phyloP scores from a whole-genome alignment of 306 rosid genomes.

The Castanopsis chinensis region DNA sequence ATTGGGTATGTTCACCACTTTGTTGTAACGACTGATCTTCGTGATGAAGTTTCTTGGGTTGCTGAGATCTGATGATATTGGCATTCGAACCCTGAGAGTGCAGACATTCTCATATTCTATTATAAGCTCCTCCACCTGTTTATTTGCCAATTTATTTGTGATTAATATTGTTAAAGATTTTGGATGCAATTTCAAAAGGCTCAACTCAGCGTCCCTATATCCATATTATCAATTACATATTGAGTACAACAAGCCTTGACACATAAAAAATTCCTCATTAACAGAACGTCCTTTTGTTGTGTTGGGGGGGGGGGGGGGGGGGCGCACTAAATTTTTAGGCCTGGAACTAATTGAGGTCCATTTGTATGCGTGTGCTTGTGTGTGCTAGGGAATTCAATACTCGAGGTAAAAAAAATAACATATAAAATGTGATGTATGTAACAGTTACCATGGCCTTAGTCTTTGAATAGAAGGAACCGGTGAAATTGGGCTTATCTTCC shows the following conservation, averaged over 20 bases:
- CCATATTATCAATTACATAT: neutral
- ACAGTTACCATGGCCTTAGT: slow-evolving; percentile 17
- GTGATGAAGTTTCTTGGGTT: slow-evolving; percentile 77
- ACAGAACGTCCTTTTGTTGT: no score
- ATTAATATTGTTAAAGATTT: neutral
- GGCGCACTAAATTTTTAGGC: no score
- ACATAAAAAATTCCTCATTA: neutral
- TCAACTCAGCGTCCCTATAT: neutral
- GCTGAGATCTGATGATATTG: slow-evolving; percentile 69
- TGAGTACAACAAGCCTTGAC: neutral
- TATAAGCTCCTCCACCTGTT: slow-evolving; percentile 67
- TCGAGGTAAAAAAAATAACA: no score
- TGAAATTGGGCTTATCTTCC: slow-evolving; percentile 67
- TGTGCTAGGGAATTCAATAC: no score
- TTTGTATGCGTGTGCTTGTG: no score
- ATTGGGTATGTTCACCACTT: slow-evolving; percentile 69
- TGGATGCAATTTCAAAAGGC: neutral
- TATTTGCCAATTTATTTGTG: slow-evolving; percentile 9
- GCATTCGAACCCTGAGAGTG: slow-evolving; percentile 70
- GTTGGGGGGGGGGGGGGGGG: no score
- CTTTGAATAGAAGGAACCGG: slow-evolving; percentile 66
- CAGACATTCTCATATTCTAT: slow-evolving; percentile 57
- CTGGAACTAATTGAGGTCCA: no score
- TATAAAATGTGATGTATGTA: no score
- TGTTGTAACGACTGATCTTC: slow-evolving; percentile 56